Conservation (phyloP, 2,329 filamentous ascomycete genomes). For the Stemphylium vesicarium region DNA sequence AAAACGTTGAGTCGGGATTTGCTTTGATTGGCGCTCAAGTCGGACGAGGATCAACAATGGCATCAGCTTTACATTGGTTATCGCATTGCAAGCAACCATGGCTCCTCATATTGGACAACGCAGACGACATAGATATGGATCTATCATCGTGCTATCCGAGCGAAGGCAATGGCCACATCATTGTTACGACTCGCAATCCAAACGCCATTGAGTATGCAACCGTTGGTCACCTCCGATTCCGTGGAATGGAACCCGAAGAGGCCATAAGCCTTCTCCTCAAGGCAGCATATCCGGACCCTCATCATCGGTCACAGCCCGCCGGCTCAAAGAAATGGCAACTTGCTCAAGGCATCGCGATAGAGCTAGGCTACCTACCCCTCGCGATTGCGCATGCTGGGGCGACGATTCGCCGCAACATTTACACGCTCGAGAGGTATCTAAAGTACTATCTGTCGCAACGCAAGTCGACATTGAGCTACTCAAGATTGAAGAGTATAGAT, state of each 20-base stretch:
- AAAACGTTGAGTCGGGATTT: slow-evolving; percentile 32
- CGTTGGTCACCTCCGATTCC: slow-evolving; percentile 32
- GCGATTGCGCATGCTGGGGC: slow-evolving; percentile 36
- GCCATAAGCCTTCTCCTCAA: slow-evolving; percentile 33
- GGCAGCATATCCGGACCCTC: slow-evolving; percentile 19
- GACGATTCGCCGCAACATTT: slow-evolving; percentile 30
- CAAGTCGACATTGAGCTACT: slow-evolving; percentile 21
- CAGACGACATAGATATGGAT: slow-evolving; percentile 27
- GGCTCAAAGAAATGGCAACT: background rate
- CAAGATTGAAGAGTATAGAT: slow-evolving; percentile 1
- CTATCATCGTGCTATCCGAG: slow-evolving; percentile 29
- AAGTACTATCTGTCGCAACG: slow-evolving; percentile 26
- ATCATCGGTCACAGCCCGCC: slow-evolving; percentile 7
- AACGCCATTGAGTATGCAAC: slow-evolving; percentile 18
- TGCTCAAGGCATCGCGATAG: slow-evolving; percentile 20
- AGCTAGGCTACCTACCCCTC: slow-evolving; percentile 36
- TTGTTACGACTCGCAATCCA: slow-evolving; percentile 37
- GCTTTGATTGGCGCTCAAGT: slow-evolving; percentile 32
- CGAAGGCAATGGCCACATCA: slow-evolving; percentile 31
- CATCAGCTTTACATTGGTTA: slow-evolving; percentile 30
- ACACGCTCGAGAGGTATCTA: slow-evolving; percentile 31
- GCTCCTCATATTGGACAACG: slow-evolving; percentile 39
- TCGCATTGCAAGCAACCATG: slow-evolving; percentile 25
- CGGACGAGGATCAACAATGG: slow-evolving; percentile 31
- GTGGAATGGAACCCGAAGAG: slow-evolving; percentile 26